Percentiles rank a stretch among this genome's conserved stretches.
phyloP scores from a whole-genome alignment of 129 eudicot species.

The Logfia minima region DNA sequence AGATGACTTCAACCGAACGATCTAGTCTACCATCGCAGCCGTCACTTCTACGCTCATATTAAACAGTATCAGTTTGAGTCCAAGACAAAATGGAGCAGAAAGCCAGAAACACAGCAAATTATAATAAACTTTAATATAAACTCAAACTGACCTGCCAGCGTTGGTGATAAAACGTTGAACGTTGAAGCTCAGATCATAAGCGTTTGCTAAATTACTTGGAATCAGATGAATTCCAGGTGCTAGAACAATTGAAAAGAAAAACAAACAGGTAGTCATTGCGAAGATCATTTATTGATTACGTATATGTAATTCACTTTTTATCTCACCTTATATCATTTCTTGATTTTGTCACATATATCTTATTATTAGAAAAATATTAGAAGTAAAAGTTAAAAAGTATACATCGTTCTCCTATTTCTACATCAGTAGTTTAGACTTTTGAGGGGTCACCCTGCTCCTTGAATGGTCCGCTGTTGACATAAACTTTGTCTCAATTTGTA shows the following conservation, averaged over 20 bases:
- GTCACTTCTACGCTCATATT: constrained; percentile 29
- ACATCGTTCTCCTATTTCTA: too few species aligned
- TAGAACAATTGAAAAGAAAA: constrained; percentile 51
- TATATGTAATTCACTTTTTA: too few species aligned
- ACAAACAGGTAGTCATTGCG: constrained; percentile 36
- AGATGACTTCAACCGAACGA: too few species aligned
- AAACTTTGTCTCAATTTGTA: too few species aligned
- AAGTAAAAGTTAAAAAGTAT: too few species aligned
- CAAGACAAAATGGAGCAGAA: not conserved
- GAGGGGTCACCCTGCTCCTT: too few species aligned
- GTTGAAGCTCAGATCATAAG: constrained; percentile 60
- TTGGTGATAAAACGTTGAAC: constrained; percentile 31
- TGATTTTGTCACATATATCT: too few species aligned
- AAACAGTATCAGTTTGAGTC: constrained; percentile 3
- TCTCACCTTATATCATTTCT: not conserved
- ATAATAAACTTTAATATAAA: not conserved
- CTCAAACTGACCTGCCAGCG: constrained; percentile 41
- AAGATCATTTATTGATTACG: too few species aligned
- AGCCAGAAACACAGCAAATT: not conserved
- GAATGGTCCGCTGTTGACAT: too few species aligned
- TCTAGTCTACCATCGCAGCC: too few species aligned
- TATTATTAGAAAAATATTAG: too few species aligned
- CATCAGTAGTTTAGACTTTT: too few species aligned
- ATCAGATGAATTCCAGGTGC: constrained; percentile 55
- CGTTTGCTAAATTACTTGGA: constrained; percentile 38